Evolutionary conservation across 257 asterid genomes (phyloP).

Genomic region (Salvia rosmarinus): DNA sequence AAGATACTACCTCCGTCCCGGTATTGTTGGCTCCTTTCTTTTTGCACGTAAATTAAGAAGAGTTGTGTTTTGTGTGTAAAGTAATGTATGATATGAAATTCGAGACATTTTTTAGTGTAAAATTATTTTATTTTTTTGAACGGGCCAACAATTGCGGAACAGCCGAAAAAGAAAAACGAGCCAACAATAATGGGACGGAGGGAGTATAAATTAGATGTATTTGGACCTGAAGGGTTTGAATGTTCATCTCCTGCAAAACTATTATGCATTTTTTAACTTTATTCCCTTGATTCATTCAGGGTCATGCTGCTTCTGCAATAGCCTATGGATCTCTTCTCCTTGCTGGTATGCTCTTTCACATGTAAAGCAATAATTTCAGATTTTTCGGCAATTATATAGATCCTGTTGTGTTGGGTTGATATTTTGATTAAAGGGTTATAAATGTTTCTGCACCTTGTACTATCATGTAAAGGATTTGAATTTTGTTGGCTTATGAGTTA

Average conservation of each 20-base stretch:
- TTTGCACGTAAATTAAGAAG: too few species aligned
- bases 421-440: constrained; percentile 5
- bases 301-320: constrained; percentile 88
- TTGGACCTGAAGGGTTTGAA: constrained; percentile 16
- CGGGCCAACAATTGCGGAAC: too few species aligned
- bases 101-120: too few species aligned
- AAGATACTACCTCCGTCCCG: too few species aligned
- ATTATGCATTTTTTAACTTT: background rate
- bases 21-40: too few species aligned
- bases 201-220: constrained; percentile 4
- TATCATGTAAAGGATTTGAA: background rate
- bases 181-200: too few species aligned
- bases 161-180: too few species aligned
- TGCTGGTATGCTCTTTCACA: constrained; percentile 50
- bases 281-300: constrained; percentile 50
- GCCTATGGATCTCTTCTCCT: constrained; percentile 94
- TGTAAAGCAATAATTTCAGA: background rate
- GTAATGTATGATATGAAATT: too few species aligned
- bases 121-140: too few species aligned
- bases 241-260: constrained; percentile 20
- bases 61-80: too few species aligned
- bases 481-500: constrained; percentile 5
- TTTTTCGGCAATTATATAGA: too few species aligned
- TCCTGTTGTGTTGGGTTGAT: constrained; percentile 17
- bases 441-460: background rate